Evolutionary conservation across 2,329 filamentous ascomycete species (phyloP).

Genomic region (Malbranchea zuffiana): DNA sequence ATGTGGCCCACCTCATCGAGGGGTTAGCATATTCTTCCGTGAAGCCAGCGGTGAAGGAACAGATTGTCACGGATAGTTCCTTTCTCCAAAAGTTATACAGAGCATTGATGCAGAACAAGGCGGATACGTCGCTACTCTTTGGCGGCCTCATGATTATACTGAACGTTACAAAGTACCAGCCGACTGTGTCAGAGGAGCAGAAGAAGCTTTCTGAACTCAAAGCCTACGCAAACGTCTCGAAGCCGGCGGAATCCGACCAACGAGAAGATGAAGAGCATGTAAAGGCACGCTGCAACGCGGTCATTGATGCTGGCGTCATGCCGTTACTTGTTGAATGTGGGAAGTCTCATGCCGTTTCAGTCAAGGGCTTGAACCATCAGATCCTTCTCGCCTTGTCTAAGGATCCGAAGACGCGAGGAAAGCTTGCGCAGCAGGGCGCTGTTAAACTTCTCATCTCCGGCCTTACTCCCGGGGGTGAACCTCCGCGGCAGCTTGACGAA

Average conservation of each 20-base stretch:
- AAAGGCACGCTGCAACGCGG: conserved; percentile 58
- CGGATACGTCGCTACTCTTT: conserved; percentile 64
- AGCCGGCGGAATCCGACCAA: conserved; percentile 48
- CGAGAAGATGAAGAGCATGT: conserved; percentile 70
- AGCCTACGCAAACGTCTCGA: conserved; percentile 80
- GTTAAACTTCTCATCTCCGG: conserved; percentile 70
- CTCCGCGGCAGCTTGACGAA: conserved; percentile 30
- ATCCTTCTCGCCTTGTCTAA: conserved; percentile 70
- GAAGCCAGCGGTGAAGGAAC: conserved; percentile 73
- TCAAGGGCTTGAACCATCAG: conserved; percentile 58
- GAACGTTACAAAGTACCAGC: conserved; percentile 74
- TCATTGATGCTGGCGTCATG: conserved; percentile 69
- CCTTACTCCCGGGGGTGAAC: conserved; percentile 38
- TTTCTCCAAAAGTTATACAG: conserved; percentile 60
- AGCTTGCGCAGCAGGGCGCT: conserved; percentile 86
- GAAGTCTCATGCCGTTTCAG: conserved; percentile 55
- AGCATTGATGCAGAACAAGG: conserved; percentile 37
- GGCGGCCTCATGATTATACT: conserved; percentile 75
- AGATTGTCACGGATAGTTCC: conserved; percentile 54
- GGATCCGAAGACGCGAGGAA: conserved; percentile 60
- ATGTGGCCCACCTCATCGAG: conserved; percentile 70
- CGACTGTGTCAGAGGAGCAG: conserved; percentile 72
- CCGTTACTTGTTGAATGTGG: conserved; percentile 66
- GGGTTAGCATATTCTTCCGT: conserved; percentile 86
- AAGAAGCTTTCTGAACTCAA: conserved; percentile 87